phyloP scores from a whole-genome alignment of 495 filamentous ascomycete species.

The Neurospora intermedia region DNA sequence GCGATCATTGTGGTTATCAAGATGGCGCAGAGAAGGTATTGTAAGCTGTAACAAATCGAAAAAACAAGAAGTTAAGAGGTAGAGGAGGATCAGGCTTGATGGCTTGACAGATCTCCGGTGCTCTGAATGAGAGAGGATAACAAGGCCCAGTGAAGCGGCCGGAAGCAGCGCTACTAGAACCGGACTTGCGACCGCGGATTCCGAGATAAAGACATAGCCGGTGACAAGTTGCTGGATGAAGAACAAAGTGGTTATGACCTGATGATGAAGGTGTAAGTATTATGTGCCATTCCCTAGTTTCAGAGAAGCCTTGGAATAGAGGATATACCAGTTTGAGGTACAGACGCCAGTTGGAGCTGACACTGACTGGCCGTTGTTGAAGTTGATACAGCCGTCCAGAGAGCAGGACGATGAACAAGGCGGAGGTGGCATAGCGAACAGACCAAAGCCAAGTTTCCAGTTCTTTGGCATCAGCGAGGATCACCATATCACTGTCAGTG shows the following conservation, averaged over 20 bases:
- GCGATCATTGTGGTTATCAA: neutral
- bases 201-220: neutral
- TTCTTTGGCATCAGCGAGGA: neutral
- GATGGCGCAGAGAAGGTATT: neutral
- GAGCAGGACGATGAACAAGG: slow-evolving; percentile 5
- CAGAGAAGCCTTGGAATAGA: neutral
- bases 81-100: slow-evolving; percentile 7
- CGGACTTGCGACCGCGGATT: neutral
- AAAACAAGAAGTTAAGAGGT: slow-evolving; percentile 5
- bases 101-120: slow-evolving; percentile 1
- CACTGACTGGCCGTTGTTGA: neutral
- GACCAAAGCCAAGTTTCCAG: neutral
- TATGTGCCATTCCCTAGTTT: neutral
- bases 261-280: neutral
- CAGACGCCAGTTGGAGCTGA: neutral
- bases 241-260: neutral
- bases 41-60: slow-evolving; percentile 7
- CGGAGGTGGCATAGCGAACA: neutral
- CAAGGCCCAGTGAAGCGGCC: neutral
- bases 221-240: neutral
- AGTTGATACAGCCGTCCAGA: slow-evolving; percentile 5
- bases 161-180: neutral
- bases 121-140: slow-evolving; percentile 5
- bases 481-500: neutral
- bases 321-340: neutral